Percentiles rank a stretch among this genome's conserved stretches.
Evolutionary conservation across 306 rosid genomes (phyloP).

Genomic region (Begonia peltatifolia): DNA sequence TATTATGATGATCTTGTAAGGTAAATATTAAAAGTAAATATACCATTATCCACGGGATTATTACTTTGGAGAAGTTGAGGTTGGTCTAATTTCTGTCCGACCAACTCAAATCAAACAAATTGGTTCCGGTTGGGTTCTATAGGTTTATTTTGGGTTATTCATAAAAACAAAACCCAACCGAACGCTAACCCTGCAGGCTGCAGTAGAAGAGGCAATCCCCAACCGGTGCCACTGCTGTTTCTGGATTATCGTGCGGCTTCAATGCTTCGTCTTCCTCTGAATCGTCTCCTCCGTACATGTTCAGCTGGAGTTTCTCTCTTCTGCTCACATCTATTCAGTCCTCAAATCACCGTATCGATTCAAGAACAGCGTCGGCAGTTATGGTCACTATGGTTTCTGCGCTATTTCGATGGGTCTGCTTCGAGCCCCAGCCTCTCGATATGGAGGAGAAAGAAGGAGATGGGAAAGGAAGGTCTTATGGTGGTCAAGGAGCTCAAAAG

Average conservation of each 20-base stretch:
- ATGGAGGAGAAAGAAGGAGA: conserved; percentile 92
- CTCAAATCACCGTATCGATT: neutral
- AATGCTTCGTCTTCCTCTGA: conserved; percentile 7
- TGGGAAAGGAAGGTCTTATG: conserved; percentile 76
- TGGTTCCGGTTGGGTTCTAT: too few relatives aligned
- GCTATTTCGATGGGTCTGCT: conserved; percentile 20
- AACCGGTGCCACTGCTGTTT: too few relatives aligned
- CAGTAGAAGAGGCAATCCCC: too few relatives aligned
- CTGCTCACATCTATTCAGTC: neutral
- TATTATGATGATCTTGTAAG: too few relatives aligned
- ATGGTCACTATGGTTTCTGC: conserved; percentile 1
- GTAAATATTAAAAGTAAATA: too few relatives aligned
- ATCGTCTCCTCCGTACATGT: conserved; percentile 2
- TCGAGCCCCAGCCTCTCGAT: conserved; percentile 84
- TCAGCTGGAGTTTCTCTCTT: neutral
- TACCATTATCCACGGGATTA: too few relatives aligned
- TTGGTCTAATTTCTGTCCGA: too few relatives aligned
- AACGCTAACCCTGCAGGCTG: too few relatives aligned
- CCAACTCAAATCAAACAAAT: too few relatives aligned
- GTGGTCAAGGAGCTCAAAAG: conserved; percentile 71
- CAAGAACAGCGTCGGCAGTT: neutral
- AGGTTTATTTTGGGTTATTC: too few relatives aligned
- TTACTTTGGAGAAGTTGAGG: too few relatives aligned
- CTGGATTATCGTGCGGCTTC: neutral
- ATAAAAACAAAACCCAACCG: too few relatives aligned